These are phyloP conservation scores for Mycena indigotica DNA, from an alignment of 768 basidiomycete genomes.

Conservation along the genomic window DNA sequence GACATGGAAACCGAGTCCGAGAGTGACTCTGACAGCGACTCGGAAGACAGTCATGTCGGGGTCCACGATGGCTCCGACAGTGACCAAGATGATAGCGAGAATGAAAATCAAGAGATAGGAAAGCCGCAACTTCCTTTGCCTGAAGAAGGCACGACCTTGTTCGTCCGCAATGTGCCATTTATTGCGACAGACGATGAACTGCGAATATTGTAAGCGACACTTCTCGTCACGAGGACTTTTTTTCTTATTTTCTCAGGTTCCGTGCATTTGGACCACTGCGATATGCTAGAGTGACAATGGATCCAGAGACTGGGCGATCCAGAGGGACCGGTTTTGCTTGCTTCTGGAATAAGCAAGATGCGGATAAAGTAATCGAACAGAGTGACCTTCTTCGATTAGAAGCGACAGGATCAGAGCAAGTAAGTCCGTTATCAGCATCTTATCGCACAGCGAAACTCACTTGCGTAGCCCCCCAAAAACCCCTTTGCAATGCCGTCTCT, in stretches of 20 bases:
- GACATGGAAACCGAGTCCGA: slow-evolving; percentile 39
- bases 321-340: slow-evolving; percentile 96
- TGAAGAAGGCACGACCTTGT: slow-evolving; percentile 88
- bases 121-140: slow-evolving; percentile 79
- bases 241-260: slow-evolving; percentile 58
- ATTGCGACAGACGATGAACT: slow-evolving; percentile 92
- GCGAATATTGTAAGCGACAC: slow-evolving; percentile 65
- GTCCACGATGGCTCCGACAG: slow-evolving; percentile 38
- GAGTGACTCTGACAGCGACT: slow-evolving; percentile 33
- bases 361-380: slow-evolving; percentile 81
- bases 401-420: slow-evolving; percentile 50
- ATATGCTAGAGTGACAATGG: slow-evolving; percentile 90
- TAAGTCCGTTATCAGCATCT: slow-evolving; percentile 22
- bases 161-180: slow-evolving; percentile 92
- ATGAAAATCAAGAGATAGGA: slow-evolving; percentile 37
- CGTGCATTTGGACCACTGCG: slow-evolving; percentile 89
- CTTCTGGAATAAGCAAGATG: slow-evolving; percentile 93
- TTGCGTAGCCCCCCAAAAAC: slow-evolving; percentile 64
- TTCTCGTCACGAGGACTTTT: not conserved
- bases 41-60: slow-evolving; percentile 45
- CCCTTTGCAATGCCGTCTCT: slow-evolving; percentile 88
- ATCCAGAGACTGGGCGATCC: slow-evolving; percentile 79
- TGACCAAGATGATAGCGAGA: slow-evolving; percentile 42
- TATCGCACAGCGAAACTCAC: not conserved
- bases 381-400: slow-evolving; percentile 72